Conservation (phyloP, 148 eudicot genomes). For the Camellia granthamiana region DNA sequence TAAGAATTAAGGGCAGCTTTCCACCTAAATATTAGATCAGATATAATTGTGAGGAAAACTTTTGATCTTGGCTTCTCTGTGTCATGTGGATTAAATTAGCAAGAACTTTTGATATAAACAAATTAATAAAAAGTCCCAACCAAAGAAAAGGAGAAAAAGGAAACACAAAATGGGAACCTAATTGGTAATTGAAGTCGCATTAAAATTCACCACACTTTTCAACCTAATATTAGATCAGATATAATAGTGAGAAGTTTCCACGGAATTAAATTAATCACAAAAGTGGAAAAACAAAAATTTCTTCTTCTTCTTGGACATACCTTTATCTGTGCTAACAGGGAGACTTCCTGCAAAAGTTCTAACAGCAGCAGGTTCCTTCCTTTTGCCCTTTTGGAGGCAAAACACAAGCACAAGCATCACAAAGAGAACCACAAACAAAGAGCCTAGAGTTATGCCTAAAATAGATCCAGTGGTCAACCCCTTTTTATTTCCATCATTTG, state of each 20-base stretch:
- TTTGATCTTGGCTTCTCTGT: neutral
- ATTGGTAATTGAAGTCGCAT: neutral
- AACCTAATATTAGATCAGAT: neutral
- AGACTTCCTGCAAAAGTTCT: slow-evolving; percentile 52
- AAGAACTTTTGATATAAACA: neutral
- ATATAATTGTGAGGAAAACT: neutral
- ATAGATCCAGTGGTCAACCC: slow-evolving; percentile 58
- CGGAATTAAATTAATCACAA: neutral
- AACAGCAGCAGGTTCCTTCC: slow-evolving; percentile 39
- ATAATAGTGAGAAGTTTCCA: neutral
- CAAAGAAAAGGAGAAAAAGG: neutral
- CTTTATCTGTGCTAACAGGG: slow-evolving; percentile 56
- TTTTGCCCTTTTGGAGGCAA: slow-evolving; percentile 57
- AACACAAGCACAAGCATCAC: slow-evolving; percentile 52
- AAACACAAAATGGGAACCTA: neutral
- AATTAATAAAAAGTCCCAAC: neutral
- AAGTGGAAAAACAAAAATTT: neutral
- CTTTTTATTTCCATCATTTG: slow-evolving; percentile 29
- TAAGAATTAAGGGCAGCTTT: neutral
- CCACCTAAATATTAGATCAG: neutral
- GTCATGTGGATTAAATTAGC: neutral
- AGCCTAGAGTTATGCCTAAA: slow-evolving; percentile 67
- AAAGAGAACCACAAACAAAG: slow-evolving; percentile 43
- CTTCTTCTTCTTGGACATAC: slow-evolving; percentile 23
- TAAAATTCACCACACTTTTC: neutral